Evolutionary conservation across 257 asterid species (phyloP).

Genomic region (Solanum pennellii): DNA sequence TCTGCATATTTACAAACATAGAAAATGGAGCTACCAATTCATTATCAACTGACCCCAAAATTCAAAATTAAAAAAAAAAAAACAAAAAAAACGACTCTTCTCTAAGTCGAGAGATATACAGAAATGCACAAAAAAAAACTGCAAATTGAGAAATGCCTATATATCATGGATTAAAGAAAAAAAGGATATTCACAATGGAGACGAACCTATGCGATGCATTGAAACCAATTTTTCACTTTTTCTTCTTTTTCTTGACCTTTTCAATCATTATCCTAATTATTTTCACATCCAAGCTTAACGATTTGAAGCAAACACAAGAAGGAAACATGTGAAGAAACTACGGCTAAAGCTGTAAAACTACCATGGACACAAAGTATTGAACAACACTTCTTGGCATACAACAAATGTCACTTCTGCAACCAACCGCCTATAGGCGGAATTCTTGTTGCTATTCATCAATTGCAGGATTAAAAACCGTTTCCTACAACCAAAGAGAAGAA

Average conservation of each 20-base stretch:
- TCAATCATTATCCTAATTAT: constrained; percentile 3
- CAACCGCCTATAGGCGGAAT: neutral
- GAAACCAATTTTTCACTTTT: neutral
- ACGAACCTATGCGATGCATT: neutral
- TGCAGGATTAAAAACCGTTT: constrained; percentile 51
- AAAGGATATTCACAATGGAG: neutral
- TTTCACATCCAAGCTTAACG: constrained; percentile 9
- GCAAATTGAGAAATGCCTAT: neutral
- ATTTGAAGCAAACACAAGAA: constrained; percentile 7
- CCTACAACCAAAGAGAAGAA: constrained; percentile 36
- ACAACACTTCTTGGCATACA: neutral
- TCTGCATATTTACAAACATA: neutral
- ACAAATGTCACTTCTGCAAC: neutral
- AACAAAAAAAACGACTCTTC: neutral
- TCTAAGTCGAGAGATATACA: neutral
- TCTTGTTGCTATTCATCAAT: constrained; percentile 22
- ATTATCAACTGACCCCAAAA: neutral
- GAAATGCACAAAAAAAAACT: neutral
- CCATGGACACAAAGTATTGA: constrained; percentile 1
- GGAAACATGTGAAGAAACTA: constrained; percentile 9
- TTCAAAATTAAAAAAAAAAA: neutral
- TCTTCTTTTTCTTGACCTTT: neutral
- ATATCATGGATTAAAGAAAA: neutral
- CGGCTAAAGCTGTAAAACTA: constrained; percentile 2
- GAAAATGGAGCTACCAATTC: neutral